phyloP scores from a whole-genome alignment of 495 filamentous ascomycete genomes.

The Xylona heveae region DNA sequence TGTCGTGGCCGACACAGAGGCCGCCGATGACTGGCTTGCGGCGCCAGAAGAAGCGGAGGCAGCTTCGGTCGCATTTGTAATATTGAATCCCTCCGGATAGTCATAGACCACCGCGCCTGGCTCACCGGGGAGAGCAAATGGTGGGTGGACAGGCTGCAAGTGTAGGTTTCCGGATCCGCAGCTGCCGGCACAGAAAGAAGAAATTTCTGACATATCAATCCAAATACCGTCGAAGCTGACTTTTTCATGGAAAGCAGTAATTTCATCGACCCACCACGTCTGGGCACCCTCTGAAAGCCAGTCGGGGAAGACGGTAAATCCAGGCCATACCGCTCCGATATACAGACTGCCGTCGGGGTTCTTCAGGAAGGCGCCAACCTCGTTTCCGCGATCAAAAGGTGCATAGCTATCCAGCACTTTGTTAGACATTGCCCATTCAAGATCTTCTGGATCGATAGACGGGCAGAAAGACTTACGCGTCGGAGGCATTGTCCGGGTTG shows the following conservation, averaged over 20 bases:
- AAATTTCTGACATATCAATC: conserved; percentile 45
- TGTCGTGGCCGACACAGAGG: conserved; percentile 16
- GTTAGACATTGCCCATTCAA: no score
- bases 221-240: conserved; percentile 36
- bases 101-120: conserved; percentile 33
- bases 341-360: conserved; percentile 39
- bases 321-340: conserved; percentile 42
- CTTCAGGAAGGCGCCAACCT: conserved; percentile 36
- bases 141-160: conserved; percentile 48
- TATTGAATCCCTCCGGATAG: conserved; percentile 53
- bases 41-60: conserved; percentile 31
- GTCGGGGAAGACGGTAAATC: conserved; percentile 42
- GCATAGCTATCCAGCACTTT: conserved; percentile 24
- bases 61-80: conserved; percentile 50
- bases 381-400: conserved; percentile 44
- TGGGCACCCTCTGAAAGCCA: conserved; percentile 34
- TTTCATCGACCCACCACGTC: conserved; percentile 53
- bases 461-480: conserved; percentile 24
- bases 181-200: conserved; percentile 64
- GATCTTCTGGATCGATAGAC: neutral
- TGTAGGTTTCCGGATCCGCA: conserved; percentile 49
- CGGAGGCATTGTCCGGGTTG: conserved; percentile 45
- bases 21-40: conserved; percentile 26
- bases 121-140: conserved; percentile 44
- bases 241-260: conserved; percentile 35